Conservation (phyloP, 192 early-diverging fungal species). For the Rhizoclosmatium globosum region DNA sequence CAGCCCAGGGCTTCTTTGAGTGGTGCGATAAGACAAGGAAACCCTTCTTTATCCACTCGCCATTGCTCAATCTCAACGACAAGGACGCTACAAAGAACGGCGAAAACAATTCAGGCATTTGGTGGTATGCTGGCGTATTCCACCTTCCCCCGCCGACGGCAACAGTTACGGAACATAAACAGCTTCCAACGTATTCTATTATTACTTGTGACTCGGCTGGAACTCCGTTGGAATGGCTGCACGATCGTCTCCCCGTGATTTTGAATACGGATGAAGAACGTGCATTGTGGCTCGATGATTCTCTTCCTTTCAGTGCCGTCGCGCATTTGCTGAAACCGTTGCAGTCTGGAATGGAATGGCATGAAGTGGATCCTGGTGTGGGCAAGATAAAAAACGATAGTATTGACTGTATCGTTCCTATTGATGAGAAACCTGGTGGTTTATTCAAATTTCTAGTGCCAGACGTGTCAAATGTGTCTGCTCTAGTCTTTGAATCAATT, state of each 20-base stretch:
- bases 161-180: neutral
- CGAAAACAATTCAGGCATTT: slow-evolving; percentile 26
- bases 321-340: slow-evolving; percentile 44
- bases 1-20: slow-evolving; percentile 56
- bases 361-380: slow-evolving; percentile 9
- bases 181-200: slow-evolving; percentile 44
- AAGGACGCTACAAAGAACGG: neutral
- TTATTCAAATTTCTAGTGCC: slow-evolving; percentile 39
- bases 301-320: slow-evolving; percentile 36
- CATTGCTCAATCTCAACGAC: neutral
- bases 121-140: slow-evolving; percentile 51
- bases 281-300: slow-evolving; percentile 51
- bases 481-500: too few relatives aligned
- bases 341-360: slow-evolving; percentile 42
- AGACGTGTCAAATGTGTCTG: neutral
- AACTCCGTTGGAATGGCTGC: slow-evolving; percentile 58
- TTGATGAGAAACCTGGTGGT: slow-evolving; percentile 31
- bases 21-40: slow-evolving; percentile 45
- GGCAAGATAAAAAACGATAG: slow-evolving; percentile 46
- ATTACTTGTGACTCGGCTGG: slow-evolving; percentile 62
- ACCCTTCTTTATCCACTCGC: slow-evolving; percentile 42
- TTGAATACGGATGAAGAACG: slow-evolving; percentile 43
- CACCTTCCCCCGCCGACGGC: slow-evolving; percentile 71
- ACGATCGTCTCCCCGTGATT: slow-evolving; percentile 60
- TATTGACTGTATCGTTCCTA: slow-evolving; percentile 42